Conservation (phyloP, 345 rosid genomes). For the Brassica nigra region DNA sequence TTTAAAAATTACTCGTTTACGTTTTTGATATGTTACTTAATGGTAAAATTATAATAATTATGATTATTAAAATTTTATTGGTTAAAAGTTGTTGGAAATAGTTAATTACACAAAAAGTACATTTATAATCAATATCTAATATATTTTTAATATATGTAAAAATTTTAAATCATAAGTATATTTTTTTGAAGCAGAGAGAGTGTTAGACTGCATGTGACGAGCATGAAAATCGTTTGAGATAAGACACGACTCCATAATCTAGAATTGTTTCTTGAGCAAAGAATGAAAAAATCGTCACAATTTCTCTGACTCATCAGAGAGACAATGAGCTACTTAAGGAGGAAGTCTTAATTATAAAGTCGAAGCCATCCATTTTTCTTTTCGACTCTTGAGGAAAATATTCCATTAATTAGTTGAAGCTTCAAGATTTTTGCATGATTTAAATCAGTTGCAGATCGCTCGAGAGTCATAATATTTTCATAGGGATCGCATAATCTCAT, state of each 20-base stretch:
- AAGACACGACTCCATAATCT: background rate
- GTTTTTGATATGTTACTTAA: no score
- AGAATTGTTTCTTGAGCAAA: background rate
- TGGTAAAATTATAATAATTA: no score
- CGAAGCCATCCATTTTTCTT: background rate
- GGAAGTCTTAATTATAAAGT: background rate
- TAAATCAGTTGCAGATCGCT: background rate
- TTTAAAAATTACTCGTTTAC: no score
- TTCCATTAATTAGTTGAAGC: background rate
- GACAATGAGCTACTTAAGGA: background rate
- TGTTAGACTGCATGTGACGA: conserved; percentile 12
- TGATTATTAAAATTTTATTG: background rate
- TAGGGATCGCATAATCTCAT: background rate
- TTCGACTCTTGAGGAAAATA: background rate
- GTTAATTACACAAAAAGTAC: background rate
- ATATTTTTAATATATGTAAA: no score
- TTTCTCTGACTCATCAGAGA: background rate
- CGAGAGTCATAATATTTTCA: background rate
- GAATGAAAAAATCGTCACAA: background rate
- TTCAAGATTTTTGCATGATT: background rate
- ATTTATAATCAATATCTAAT: no score
- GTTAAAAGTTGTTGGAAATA: background rate
- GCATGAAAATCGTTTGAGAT: background rate
- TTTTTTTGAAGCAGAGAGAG: background rate
- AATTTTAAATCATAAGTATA: no score